Conservation (phyloP, 345 rosid genomes). For the Gossypium stocksii region DNA sequence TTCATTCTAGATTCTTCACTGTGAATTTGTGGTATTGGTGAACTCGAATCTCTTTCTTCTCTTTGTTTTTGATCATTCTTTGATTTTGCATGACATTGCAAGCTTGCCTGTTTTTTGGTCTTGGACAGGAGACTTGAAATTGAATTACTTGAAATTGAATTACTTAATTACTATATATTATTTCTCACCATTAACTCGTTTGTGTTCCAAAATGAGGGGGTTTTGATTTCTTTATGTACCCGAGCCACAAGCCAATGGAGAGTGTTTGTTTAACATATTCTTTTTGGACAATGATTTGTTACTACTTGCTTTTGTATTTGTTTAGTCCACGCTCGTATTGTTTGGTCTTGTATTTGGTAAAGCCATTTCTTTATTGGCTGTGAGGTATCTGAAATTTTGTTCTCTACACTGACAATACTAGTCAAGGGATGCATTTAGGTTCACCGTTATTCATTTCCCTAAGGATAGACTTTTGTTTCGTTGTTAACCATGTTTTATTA, state of each 20-base stretch:
- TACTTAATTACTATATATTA: background rate
- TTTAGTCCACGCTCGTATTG: background rate
- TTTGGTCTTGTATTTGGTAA: no score
- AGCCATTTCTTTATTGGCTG: background rate
- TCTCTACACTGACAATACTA: background rate
- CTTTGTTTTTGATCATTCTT: background rate
- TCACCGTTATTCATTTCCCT: constrained; percentile 3
- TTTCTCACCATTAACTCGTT: background rate
- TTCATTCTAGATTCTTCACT: background rate
- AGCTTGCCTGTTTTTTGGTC: background rate
- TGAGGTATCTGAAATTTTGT: background rate
- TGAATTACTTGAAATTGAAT: background rate
- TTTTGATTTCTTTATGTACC: background rate
- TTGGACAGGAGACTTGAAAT: background rate
- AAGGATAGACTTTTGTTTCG: background rate
- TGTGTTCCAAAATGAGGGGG: background rate
- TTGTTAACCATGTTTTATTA: background rate
- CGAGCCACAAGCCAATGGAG: background rate
- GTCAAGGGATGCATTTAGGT: background rate
- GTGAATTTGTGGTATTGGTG: background rate
- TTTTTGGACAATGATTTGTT: background rate
- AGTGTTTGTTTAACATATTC: background rate
- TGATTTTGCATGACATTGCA: background rate
- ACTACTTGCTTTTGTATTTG: background rate
- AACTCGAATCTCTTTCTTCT: background rate